Evolutionary conservation across 2,329 filamentous ascomycete species (phyloP), one percentile per base, ranked within the genome.

Genomic region (Parascedosporium putredinis): DNA sequence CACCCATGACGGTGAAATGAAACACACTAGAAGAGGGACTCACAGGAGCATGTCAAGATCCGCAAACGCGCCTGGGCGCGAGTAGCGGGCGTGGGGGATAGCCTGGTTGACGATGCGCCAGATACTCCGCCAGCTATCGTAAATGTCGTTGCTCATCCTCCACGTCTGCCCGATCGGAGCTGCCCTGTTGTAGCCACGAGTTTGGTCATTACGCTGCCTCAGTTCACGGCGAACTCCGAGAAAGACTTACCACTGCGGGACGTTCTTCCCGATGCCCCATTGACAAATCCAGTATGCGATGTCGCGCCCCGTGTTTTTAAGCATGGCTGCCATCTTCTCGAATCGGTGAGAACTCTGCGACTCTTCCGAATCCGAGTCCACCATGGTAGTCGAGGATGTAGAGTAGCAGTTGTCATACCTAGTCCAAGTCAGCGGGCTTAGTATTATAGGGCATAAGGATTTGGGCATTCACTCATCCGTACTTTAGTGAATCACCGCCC

Each of bases 71-170:
- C 74, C 74, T 0, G 67, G 63, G 0, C 60, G 62, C 1, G 71
- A 73, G 38, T 70, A 65, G 33, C 61, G 63, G 5, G 66, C 65
- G 50, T 72, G 70, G 1, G 73, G 72, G 0, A 72, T 70, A 2
- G 67, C 71, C 51, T 78, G 70, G 53, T 78, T 77, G 10, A 70
- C 63, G 12, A 74, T 76, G 1, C 74, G 66, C 65, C 69, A 75
- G 42, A 77, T 70, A 31, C 66, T 69, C 20, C 68, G 63, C 74
- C 74, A 78, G 12, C 63, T 63, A 34, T 72, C 71, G 50, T 69
- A 72, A 47, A 77, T 76, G 53, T 77, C 74, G 52, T 77, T 76
- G 49, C 71, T 73, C 51, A 77, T 76, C 38, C 74, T 62, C 67
- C 72, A 76, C 0, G 66, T 65, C 42, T 74, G 69, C 1, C 70